Evolutionary conservation across 164 flowering plant species (phyloP).

Genomic region (Macadamia tetraphylla): DNA sequence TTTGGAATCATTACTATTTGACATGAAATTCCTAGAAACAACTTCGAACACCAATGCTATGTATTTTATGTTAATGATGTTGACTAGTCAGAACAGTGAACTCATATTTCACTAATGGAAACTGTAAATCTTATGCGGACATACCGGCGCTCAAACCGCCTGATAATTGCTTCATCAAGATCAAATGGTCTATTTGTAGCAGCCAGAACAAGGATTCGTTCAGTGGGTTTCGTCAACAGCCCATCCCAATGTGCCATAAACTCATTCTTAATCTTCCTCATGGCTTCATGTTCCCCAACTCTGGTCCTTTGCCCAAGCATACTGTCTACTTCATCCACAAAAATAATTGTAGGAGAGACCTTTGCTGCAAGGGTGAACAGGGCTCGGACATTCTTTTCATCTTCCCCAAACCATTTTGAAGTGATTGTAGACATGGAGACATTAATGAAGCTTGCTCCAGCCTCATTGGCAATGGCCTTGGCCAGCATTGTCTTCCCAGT

Average conservation of each 20-base stretch:
- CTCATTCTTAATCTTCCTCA: conserved; percentile 79
- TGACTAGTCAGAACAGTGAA: too few relatives aligned
- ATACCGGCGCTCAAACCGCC: conserved; percentile 83
- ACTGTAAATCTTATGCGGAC: not conserved
- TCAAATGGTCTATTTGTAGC: conserved; percentile 84
- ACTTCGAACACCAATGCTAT: not conserved
- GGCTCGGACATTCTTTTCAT: conserved; percentile 76
- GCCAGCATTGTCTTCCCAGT: conserved; percentile 82
- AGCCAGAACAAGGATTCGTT: conserved; percentile 77
- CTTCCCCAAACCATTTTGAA: conserved; percentile 85
- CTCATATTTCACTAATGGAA: not conserved
- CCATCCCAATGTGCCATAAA: conserved; percentile 89
- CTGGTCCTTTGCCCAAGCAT: conserved; percentile 71
- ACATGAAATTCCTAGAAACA: not conserved
- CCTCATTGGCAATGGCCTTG: conserved; percentile 75
- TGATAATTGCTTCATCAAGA: conserved; percentile 78
- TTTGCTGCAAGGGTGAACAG: conserved; percentile 67
- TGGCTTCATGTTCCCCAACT: conserved; percentile 75
- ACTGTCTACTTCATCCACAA: conserved; percentile 79
- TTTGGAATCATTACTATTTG: not conserved
- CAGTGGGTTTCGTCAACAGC: conserved; percentile 53
- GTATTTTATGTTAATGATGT: not conserved
- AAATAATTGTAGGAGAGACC: conserved; percentile 72
- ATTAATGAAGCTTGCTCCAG: conserved; percentile 82
- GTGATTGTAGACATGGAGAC: conserved; percentile 81